Evolutionary conservation across 768 basidiomycete species (phyloP).

Genomic region (Russula virescens): DNA sequence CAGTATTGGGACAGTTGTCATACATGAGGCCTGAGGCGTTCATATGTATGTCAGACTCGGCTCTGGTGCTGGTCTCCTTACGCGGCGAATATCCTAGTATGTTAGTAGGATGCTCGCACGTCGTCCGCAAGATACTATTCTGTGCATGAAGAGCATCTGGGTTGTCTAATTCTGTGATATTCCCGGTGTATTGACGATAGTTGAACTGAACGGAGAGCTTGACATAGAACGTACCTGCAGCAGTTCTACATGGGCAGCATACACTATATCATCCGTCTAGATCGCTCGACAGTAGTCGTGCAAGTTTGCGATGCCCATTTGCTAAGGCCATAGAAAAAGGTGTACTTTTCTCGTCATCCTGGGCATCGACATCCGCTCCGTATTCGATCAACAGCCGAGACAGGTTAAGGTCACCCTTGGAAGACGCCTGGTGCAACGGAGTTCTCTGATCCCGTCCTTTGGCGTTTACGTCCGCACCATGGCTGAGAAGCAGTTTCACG

Average conservation of each 20-base stretch:
- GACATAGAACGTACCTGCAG: too few species aligned
- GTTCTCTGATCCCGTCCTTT: background rate
- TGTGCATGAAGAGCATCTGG: conserved; percentile 57
- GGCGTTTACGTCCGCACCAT: background rate
- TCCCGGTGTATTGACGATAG: conserved; percentile 28
- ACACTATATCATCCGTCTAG: too few species aligned
- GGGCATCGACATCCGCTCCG: background rate
- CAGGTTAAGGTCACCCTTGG: background rate
- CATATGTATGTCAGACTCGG: conserved; percentile 5
- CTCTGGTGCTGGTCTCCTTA: conserved; percentile 23
- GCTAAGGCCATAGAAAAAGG: background rate
- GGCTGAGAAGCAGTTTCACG: background rate
- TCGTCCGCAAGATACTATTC: conserved; percentile 71
- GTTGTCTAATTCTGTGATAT: conserved; percentile 81
- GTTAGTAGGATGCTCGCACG: conserved; percentile 83
- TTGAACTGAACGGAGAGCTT: too few species aligned
- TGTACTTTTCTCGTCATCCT: background rate
- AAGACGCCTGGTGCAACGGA: background rate
- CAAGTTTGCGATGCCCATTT: background rate
- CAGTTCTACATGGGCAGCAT: too few species aligned
- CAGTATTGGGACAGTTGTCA: too few species aligned
- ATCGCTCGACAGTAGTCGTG: background rate
- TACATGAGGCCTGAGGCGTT: too few species aligned
- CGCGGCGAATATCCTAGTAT: conserved; percentile 57
- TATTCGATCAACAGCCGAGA: background rate